Evolutionary conservation across 352 stramenopile species (phyloP), one percentile per base, ranked within the genome.

Genomic region (Phytophthora capsici): DNA sequence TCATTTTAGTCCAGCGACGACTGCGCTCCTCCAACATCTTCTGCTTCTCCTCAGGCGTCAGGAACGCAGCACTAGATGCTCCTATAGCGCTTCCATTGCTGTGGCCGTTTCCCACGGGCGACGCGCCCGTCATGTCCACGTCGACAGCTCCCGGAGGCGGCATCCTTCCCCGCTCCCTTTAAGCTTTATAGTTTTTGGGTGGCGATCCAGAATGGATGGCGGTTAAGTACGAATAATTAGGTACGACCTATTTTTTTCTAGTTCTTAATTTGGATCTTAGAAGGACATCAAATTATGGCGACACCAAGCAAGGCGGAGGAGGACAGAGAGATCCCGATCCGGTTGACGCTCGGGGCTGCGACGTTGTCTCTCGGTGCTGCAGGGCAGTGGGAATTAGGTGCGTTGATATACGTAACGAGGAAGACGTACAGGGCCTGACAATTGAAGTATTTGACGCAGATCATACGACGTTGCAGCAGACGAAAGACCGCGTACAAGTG

Each of bases 1-100:
- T 98, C 71, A 94, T 88, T 60, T 96, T 96, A 49, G 77, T 70
- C 88, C 88, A 96, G 49, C 86, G 86, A 9, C 83, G 83, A 59
- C 85, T 90, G 47, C 88, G 88, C 69, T 96, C 88, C 43, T 94
- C 86, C 26, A 96, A 63, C 69, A 85, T 74, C 69, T 80, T 69
- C 14, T 80, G 70, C 58, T 87, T 82, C 56, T 88, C 75, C 30
- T 93, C 82, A 6, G 85, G 54, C 12, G 62, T 65, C 30, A 73
- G 43, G n/a, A 69, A 69, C 23, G 54, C 53, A 14, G 50, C 52
- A 51, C 6, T 47, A 34, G 34, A 38, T 20, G 30, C 30, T 61
- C 34, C 48, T 61, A 47, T 65, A 67, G 4, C 28, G 9, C 28
- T 34, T 12, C 52, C 64, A 28, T 61, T 74, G 41, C 16, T 46